Percentiles rank a stretch among this genome's conserved stretches.
These are phyloP conservation scores for Glycine latifolia DNA, from an alignment of 306 rosid species.

Conservation along the genomic window DNA sequence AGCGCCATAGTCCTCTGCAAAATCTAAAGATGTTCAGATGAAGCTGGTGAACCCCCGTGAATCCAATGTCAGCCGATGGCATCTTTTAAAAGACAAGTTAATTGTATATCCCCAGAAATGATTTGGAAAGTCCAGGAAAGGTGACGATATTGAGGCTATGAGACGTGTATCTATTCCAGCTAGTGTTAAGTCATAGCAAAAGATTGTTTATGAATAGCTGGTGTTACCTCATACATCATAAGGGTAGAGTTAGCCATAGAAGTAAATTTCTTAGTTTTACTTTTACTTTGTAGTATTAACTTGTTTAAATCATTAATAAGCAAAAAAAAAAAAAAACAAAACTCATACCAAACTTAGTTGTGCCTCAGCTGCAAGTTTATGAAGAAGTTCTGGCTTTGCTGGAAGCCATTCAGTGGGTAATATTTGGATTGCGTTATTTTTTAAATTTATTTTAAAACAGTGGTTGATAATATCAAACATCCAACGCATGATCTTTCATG, in stretches of 20 bases:
- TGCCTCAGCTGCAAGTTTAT: no score
- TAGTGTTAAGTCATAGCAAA: constrained; percentile 7
- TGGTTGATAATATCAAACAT: no score
- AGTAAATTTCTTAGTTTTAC: constrained; percentile 14
- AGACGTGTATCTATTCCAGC: constrained; percentile 36
- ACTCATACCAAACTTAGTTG: neutral
- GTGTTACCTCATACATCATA: constrained; percentile 14
- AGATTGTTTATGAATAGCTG: constrained; percentile 1
- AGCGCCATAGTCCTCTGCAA: constrained; percentile 72
- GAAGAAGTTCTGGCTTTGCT: no score
- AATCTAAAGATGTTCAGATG: constrained; percentile 79
- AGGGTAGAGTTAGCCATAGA: constrained; percentile 1
- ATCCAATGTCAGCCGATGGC: constrained; percentile 57
- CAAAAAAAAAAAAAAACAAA: neutral
- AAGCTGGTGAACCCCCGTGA: constrained; percentile 61
- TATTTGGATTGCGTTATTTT: no score
- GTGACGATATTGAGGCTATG: constrained; percentile 57
- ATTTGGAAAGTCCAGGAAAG: constrained; percentile 63
- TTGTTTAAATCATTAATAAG: constrained; percentile 4
- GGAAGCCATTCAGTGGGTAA: no score
- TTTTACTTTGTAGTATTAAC: neutral
- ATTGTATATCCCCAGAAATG: constrained; percentile 61
- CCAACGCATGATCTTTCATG: no score
- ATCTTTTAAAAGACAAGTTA: constrained; percentile 61
- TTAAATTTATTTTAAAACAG: no score